Conservation (phyloP, 805 yeast genomes). For the Zygosaccharomyces bailii region DNA sequence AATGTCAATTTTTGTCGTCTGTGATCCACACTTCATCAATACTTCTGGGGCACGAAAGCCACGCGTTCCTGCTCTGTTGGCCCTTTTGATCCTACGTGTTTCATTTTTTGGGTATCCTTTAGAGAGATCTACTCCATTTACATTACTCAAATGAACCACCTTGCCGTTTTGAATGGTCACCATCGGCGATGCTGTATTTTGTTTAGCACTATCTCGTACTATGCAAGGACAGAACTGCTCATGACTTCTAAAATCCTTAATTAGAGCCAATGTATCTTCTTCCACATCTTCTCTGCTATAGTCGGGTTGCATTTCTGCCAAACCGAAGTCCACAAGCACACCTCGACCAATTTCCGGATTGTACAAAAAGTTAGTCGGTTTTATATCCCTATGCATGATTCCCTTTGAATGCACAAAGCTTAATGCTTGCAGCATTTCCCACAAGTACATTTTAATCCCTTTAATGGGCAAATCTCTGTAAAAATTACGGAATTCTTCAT, state of each 20-base stretch:
- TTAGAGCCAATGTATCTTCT: conserved; percentile 13
- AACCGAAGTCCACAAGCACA: conserved; percentile 86
- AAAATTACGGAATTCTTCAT: conserved; percentile 84
- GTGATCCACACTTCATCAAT: conserved; percentile 78
- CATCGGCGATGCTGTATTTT: conserved; percentile 21
- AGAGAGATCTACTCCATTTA: conserved; percentile 39
- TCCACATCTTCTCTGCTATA: conserved; percentile 14
- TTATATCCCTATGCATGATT: conserved; percentile 89
- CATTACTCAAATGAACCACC: conserved; percentile 31
- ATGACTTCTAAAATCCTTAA: conserved; percentile 27
- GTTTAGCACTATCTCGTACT: conserved; percentile 32
- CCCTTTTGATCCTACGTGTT: conserved; percentile 81
- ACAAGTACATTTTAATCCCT: conserved; percentile 78
- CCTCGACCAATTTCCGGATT: conserved; percentile 68
- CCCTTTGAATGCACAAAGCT: conserved; percentile 65
- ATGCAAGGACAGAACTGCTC: conserved; percentile 56
- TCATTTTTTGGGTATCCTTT: conserved; percentile 85
- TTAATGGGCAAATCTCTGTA: conserved; percentile 73
- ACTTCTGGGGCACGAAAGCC: conserved; percentile 96
- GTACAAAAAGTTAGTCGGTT: conserved; percentile 74
- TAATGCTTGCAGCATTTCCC: conserved; percentile 71
- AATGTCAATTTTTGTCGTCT: conserved; percentile 74
- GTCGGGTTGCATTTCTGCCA: conserved; percentile 62
- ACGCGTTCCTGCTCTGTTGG: conserved; percentile 95
- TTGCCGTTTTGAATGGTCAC: conserved; percentile 34